phyloP scores from a whole-genome alignment of 2,329 filamentous ascomycete genomes.

The Xylariomycetidae sp. region DNA sequence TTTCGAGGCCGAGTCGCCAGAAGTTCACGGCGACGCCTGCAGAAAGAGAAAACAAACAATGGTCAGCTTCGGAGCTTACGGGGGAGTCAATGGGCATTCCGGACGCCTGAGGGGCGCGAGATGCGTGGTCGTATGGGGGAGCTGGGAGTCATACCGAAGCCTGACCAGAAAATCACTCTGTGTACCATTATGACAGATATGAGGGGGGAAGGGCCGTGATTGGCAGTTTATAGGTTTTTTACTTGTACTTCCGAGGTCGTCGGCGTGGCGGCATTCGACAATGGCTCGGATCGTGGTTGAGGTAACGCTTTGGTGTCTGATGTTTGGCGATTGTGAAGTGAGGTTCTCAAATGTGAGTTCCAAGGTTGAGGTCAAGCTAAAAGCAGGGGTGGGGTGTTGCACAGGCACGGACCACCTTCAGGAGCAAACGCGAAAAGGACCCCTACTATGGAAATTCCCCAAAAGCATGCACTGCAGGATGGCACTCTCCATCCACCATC shows the following conservation, averaged over 20 bases:
- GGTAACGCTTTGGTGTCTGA: no score
- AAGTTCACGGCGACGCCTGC: conserved; percentile 87
- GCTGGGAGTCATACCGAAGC: conserved; percentile 69
- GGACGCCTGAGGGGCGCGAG: no score
- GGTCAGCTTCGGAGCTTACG: conserved; percentile 23
- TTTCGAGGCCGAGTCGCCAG: conserved; percentile 98
- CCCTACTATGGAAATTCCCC: no score
- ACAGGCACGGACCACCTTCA: no score
- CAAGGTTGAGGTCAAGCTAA: background rate
- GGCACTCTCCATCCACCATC: no score
- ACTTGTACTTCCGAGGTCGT: conserved; percentile 7
- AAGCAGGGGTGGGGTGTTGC: no score
- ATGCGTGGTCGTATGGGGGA: conserved; percentile 5
- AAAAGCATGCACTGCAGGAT: no score
- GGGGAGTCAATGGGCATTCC: no score
- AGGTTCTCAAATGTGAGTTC: background rate
- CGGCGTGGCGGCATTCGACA: no score
- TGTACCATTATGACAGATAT: conserved; percentile 46
- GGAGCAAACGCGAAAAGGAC: no score
- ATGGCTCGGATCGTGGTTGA: no score
- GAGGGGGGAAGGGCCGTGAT: conserved; percentile 17
- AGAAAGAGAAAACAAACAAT: background rate
- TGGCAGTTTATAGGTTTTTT: conserved; percentile 9
- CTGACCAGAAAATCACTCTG: conserved; percentile 76
- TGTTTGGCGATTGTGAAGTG: no score